These are phyloP conservation scores for Lyophyllum semitale DNA, from an alignment of 768 basidiomycete genomes.

Conservation along the genomic window DNA sequence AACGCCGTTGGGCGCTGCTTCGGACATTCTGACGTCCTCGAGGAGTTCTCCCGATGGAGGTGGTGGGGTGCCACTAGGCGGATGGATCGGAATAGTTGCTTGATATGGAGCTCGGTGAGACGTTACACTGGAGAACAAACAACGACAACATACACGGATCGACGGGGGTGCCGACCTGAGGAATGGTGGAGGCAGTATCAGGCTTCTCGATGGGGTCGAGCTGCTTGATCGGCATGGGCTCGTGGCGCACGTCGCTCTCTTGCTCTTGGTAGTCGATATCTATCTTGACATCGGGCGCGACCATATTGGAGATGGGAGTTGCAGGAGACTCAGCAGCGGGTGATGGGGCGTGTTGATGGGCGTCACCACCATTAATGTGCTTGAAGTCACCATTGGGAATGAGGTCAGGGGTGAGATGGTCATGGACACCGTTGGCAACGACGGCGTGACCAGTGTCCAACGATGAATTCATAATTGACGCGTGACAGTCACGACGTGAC, in stretches of 20 bases:
- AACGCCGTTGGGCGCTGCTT: constrained; percentile 38
- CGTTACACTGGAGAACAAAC: constrained; percentile 19
- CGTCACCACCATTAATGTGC: constrained; percentile 30
- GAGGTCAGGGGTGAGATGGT: constrained; percentile 22
- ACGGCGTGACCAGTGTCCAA: constrained; percentile 35
- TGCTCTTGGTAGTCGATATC: constrained; percentile 61
- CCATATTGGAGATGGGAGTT: constrained; percentile 56
- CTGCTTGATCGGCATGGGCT: constrained; percentile 53
- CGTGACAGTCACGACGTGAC: constrained; percentile 80
- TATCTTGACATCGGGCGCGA: constrained; percentile 59
- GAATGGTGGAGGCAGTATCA: constrained; percentile 45
- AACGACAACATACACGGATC: constrained; percentile 50
- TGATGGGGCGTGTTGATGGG: constrained; percentile 33
- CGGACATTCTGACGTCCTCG: constrained; percentile 63
- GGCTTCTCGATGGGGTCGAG: constrained; percentile 37
- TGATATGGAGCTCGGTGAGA: constrained; percentile 25
- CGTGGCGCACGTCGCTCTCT: constrained; percentile 69
- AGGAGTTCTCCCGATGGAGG: constrained; percentile 41
- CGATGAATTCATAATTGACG: constrained; percentile 57
- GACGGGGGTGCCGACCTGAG: constrained; percentile 42
- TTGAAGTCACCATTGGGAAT: constrained; percentile 42
- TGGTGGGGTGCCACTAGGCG: constrained; percentile 48
- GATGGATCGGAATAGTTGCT: constrained; percentile 46
- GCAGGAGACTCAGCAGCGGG: constrained; percentile 56
- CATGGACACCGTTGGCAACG: constrained; percentile 41